Base-by-base conservation (phyloP, 345 rosid genomes). In the Brassica rapa region DNA sequence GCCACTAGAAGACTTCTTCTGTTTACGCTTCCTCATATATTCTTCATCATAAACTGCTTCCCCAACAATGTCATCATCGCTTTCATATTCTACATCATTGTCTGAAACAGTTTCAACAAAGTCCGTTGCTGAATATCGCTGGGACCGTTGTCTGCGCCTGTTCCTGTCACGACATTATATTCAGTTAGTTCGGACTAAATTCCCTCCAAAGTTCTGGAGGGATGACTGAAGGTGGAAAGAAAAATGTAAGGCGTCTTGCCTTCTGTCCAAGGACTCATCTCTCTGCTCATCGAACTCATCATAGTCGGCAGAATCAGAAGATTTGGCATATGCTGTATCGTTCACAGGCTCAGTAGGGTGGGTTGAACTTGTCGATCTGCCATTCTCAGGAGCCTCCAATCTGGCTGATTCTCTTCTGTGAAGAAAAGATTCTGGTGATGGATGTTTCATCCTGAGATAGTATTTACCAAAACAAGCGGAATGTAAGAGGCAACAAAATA, bases 31-130 rank as follows among this genome's bases (percentile, higher is more conserved):
- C 85, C 65, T 89, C 81, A 93, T 80, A 87, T 96, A 96, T 82
- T 93, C 99, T 60, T 96, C 99, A 76, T 96, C 98, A 80, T 96
- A 96, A 16, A 96, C 86, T 37, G 97, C 99, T 87, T 96, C 99
- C 64, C 99, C 99, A 81, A 89, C 97, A 78, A 96, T 96, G 77
- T 96, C 99, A 86, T 96, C 99, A 70, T 96, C 99, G 75, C 91
- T 96, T 78, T 87, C 93, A 76, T 81, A 90, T 71, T 88, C 93
- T 14, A 87, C 94, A 15, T 95, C 99, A 57, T 88, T 86, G 74
- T 93, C 99, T 72, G 98, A 96, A 66, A 91, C 82, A 53, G 92
- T 94, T 86, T 91, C 97, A 79, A 92, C 91, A 35, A 74, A 96
- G 24, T 93, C 99, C 62, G 78, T 87, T 4, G 83, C 93, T 0